Base-by-base conservation (phyloP, 192 early-diverging fungal genomes). In the Anaeromyces robustus region DNA sequence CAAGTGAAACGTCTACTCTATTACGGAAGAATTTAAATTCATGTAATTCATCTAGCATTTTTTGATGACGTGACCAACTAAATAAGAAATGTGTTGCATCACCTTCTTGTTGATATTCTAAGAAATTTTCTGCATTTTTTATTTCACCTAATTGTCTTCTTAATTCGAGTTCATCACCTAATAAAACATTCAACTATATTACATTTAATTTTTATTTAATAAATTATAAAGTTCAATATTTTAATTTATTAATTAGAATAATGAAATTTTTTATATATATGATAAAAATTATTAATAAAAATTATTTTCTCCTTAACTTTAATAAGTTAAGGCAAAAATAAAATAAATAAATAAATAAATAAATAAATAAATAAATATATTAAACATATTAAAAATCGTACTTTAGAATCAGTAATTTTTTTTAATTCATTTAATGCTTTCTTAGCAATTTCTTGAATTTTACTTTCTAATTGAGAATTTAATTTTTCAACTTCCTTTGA, bases 61-160 rank as follows among this genome's bases (percentile, higher is more conserved):
- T 79, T 81, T 88, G 91, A 52, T 91, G 88, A 26, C 84, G 83
- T 18, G 86, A 52, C 88, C 89, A 91, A 78, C 79, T 85, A 81
- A 90, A 91, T 37, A 91, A 79, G 83, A 87, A 91, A 14, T 85
- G 83, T 16, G 86, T 91, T 1, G 89, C 86, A 81, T 90, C 89
- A 41, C 90, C 90, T 77, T 83, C 78, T 80, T 90, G 86, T 79
- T 87, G 87, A 82, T 91, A 91, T 30, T 80, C 80, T 59, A 91
- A 59, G 78, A 91, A 91, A 17, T 86, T 84, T 80, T 91, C 90
- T n/a, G 91, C 78, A 18, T 86, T 84, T 19, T 86, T 86, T 32
- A 91, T 89, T 83, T 91, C 90, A 41, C 78, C 84, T 22, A 87
- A 30, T 77, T 91, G 90, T 7, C 90, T 84, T 37, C 83, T 82